Evolutionary conservation across 148 eudicot species (phyloP).

Genomic region (Persicaria maculosa): DNA sequence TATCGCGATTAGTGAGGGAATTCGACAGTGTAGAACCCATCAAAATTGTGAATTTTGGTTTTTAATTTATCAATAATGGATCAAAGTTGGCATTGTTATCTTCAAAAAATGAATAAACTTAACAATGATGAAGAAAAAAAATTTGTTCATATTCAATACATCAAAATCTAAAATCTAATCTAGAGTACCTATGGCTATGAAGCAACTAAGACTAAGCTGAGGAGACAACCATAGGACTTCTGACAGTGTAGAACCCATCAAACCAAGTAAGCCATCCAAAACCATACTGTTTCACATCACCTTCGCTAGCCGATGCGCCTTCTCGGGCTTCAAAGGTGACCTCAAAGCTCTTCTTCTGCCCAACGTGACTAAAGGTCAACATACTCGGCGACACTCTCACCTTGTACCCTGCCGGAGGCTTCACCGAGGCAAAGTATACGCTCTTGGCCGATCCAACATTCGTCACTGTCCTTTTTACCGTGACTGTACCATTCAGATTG

Average conservation of each 20-base stretch:
- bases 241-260: slow-evolving; percentile 56
- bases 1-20: too few species aligned
- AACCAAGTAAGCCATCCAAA: slow-evolving; percentile 68
- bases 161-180: background rate
- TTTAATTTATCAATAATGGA: too few species aligned
- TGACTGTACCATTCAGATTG: slow-evolving; percentile 31
- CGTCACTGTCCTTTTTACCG: slow-evolving; percentile 50
- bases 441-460: slow-evolving; percentile 51
- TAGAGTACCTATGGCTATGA: background rate
- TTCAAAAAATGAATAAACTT: too few species aligned
- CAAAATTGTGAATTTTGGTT: too few species aligned
- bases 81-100: too few species aligned
- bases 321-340: slow-evolving; percentile 27
- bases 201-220: background rate
- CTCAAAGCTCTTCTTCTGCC: slow-evolving; percentile 54
- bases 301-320: background rate
- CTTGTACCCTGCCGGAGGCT: slow-evolving; percentile 52
- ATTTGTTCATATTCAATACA: too few species aligned
- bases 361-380: slow-evolving; percentile 37
- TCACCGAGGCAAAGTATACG: slow-evolving; percentile 37
- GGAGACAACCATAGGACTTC: slow-evolving; percentile 63
- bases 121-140: background rate
- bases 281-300: slow-evolving; percentile 18
- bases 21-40: too few species aligned
- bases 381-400: slow-evolving; percentile 44